Conservation (phyloP, 495 filamentous ascomycete species). For the Bryoglossum gracile region DNA sequence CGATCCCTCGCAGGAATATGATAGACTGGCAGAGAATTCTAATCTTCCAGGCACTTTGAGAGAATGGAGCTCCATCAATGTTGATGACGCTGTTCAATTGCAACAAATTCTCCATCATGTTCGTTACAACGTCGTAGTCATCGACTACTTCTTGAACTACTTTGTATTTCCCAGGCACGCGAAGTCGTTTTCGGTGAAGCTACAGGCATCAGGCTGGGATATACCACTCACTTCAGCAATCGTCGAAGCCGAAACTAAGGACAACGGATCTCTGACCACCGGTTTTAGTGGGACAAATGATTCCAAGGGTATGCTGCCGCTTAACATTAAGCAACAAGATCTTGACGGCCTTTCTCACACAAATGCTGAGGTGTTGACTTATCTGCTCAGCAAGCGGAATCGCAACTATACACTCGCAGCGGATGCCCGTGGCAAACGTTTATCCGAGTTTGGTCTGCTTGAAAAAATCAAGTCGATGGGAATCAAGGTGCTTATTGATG, state of each 20-base stretch:
- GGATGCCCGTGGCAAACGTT: slow-evolving; percentile 22
- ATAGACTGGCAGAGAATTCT: slow-evolving; percentile 26
- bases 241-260: slow-evolving; percentile 1
- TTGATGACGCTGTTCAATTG: slow-evolving; percentile 40
- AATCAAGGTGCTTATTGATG: slow-evolving; percentile 44
- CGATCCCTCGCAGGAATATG: slow-evolving; percentile 43
- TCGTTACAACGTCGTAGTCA: slow-evolving; percentile 29
- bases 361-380: slow-evolving; percentile 47
- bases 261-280: slow-evolving; percentile 31
- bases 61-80: slow-evolving; percentile 43
- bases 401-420: slow-evolving; percentile 33
- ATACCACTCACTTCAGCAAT: slow-evolving; percentile 31
- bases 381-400: slow-evolving; percentile 39
- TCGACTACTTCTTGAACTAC: slow-evolving; percentile 47
- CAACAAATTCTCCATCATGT: slow-evolving; percentile 34
- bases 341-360: slow-evolving; percentile 40
- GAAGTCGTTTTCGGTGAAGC: slow-evolving; percentile 44
- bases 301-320: slow-evolving; percentile 38
- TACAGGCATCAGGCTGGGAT: slow-evolving; percentile 49
- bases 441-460: slow-evolving; percentile 34
- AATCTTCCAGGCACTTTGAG: slow-evolving; percentile 34
- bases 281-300: slow-evolving; percentile 54
- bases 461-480: slow-evolving; percentile 19
- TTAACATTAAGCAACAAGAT: slow-evolving; percentile 46
- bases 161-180: slow-evolving; percentile 48